Percentiles rank a stretch among this genome's conserved stretches.
Evolutionary conservation across 139 green algal genomes (phyloP).

Genomic region (Chlorella sorokiniana): DNA sequence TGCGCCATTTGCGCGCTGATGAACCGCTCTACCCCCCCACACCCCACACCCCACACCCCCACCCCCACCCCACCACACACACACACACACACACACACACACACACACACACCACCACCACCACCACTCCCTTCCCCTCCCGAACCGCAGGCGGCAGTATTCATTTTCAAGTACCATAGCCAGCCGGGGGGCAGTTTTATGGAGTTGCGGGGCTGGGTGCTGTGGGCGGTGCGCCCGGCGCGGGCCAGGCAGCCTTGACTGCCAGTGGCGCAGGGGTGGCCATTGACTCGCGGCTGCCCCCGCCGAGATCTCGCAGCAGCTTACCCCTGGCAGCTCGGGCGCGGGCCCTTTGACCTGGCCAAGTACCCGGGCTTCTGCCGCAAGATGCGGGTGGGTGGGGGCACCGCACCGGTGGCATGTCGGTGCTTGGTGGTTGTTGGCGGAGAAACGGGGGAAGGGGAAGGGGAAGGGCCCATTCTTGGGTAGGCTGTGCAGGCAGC

Average conservation of each 20-base stretch:
- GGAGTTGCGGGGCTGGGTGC: not conserved
- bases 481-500: too few species aligned
- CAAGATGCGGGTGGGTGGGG: conserved; percentile 25
- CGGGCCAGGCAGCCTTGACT: not conserved
- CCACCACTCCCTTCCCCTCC: not conserved
- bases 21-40: too few species aligned
- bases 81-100: too few species aligned
- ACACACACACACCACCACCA: too few species aligned
- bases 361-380: conserved; percentile 30
- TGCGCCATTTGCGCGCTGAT: too few species aligned
- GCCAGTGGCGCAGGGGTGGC: conserved; percentile 3
- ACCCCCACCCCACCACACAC: too few species aligned
- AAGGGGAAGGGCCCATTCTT: too few species aligned
- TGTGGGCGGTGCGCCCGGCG: not conserved
- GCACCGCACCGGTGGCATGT: too few species aligned
- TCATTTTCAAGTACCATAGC: conserved; percentile 8
- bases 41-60: too few species aligned
- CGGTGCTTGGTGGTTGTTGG: too few species aligned
- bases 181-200: not conserved
- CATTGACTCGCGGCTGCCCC: not conserved
- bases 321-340: conserved; percentile 15
- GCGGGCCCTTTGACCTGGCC: conserved; percentile 5
- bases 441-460: too few species aligned
- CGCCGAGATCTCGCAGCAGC: conserved; percentile 12
- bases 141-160: not conserved